Percentiles rank a stretch among this genome's conserved stretches.
phyloP scores from a whole-genome alignment of 2,329 filamentous ascomycete genomes.

The Leptosphaerulina australis region DNA sequence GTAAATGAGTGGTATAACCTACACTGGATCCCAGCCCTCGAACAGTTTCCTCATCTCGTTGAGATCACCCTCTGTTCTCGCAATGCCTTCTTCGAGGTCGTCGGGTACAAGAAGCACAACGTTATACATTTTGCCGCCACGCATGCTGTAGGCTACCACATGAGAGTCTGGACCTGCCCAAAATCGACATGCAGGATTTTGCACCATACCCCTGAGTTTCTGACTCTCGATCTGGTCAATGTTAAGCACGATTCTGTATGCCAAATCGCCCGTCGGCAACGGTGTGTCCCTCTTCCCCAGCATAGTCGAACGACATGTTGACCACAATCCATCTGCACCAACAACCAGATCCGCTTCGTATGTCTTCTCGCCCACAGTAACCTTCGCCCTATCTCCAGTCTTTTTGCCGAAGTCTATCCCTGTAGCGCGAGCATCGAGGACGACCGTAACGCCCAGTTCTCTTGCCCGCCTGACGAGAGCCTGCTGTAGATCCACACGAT shows the following conservation, averaged over 20 bases:
- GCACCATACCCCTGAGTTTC: conserved; percentile 59
- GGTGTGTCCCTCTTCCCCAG: conserved; percentile 27
- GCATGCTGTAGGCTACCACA: conserved; percentile 67
- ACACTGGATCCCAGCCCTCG: conserved; percentile 67
- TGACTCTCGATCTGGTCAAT: conserved; percentile 60
- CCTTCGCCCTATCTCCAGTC: conserved; percentile 38
- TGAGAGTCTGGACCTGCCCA: conserved; percentile 70
- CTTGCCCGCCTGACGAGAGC: conserved; percentile 59
- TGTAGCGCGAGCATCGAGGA: conserved; percentile 57
- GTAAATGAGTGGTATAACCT: conserved; percentile 45
- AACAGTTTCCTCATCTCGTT: conserved; percentile 68
- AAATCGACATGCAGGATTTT: conserved; percentile 61
- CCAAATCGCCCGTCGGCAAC: conserved; percentile 66
- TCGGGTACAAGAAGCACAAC: conserved; percentile 71
- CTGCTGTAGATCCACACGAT: conserved; percentile 66
- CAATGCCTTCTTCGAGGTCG: conserved; percentile 61
- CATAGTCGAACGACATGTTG: conserved; percentile 56
- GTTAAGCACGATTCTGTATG: conserved; percentile 66
- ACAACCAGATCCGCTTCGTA: conserved; percentile 63
- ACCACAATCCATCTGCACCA: conserved; percentile 70
- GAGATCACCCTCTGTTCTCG: conserved; percentile 59
- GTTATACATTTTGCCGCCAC: conserved; percentile 66
- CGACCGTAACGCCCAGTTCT: conserved; percentile 60
- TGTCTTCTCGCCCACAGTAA: conserved; percentile 51
- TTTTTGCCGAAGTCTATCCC: conserved; percentile 55